phyloP scores from a whole-genome alignment of 108 stramenopile genomes.

The Bacterosira constricta region DNA sequence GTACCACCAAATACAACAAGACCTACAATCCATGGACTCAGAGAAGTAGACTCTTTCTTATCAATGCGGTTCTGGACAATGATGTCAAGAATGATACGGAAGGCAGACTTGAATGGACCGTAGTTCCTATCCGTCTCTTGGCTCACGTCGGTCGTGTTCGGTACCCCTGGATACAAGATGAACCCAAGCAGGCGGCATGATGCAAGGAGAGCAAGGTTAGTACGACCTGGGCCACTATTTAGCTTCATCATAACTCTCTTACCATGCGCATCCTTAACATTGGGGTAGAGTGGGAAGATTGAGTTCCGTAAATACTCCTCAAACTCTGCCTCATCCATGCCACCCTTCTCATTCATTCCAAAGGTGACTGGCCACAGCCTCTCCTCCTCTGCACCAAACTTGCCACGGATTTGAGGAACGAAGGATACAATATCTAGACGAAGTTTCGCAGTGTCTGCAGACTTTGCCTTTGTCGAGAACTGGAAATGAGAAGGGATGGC shows the following conservation, averaged over 20 bases:
- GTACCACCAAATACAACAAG: slow-evolving; percentile 22
- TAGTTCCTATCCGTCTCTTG: slow-evolving; percentile 21
- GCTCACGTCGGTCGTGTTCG: slow-evolving; percentile 10
- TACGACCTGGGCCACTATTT: slow-evolving; percentile 19
- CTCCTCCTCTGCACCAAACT: neutral
- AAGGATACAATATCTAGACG: neutral
- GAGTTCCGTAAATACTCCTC: slow-evolving; percentile 2
- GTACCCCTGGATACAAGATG: slow-evolving; percentile 13
- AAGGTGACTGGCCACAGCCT: neutral
- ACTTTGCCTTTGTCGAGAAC: neutral
- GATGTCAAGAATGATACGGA: slow-evolving; percentile 8
- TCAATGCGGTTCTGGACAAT: neutral
- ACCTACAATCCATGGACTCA: slow-evolving; percentile 10
- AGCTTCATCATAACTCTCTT: slow-evolving; percentile 19
- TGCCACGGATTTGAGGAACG: neutral
- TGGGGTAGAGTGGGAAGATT: slow-evolving; percentile 15
- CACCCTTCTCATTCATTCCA: slow-evolving; percentile 22
- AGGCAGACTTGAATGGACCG: slow-evolving; percentile 20
- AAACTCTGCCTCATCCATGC: slow-evolving; percentile 16
- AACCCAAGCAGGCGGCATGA: neutral
- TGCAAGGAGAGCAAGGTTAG: neutral
- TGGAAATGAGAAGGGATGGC: neutral
- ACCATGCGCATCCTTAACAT: slow-evolving; percentile 1
- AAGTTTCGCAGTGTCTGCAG: neutral
- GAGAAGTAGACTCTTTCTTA: neutral